A percentile compares a stretch with the other conserved stretches of the same genome.
phyloP scores from a whole-genome alignment of 1,284 basidiomycete species.

The Pseudozyma pruni region DNA sequence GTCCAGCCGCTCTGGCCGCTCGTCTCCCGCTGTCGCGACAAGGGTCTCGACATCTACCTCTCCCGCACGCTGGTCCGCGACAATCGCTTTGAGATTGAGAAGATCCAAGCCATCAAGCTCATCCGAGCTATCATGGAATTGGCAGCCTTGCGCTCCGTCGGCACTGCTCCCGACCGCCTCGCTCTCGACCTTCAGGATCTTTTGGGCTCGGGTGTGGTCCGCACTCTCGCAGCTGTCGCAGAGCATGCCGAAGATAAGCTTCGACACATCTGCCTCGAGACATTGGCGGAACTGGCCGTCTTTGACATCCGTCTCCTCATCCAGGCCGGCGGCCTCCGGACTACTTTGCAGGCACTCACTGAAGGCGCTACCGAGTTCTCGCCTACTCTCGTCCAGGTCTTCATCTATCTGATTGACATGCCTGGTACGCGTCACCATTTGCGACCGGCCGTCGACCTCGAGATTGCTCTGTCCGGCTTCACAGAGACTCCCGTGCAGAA shows the following conservation, averaged over 20 bases:
- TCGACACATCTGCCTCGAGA: conserved; percentile 84
- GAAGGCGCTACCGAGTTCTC: conserved; percentile 88
- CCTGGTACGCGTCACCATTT: conserved; percentile 84
- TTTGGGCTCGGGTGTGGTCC: conserved; percentile 68
- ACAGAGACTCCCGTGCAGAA: conserved; percentile 82
- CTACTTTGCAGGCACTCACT: conserved; percentile 83
- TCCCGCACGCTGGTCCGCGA: conserved; percentile 85
- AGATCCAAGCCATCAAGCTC: conserved; percentile 93
- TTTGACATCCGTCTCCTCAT: conserved; percentile 87
- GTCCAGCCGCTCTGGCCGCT: conserved; percentile 72
- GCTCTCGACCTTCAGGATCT: conserved; percentile 62
- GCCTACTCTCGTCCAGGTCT: conserved; percentile 82
- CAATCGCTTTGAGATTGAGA: conserved; percentile 83
- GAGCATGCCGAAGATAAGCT: conserved; percentile 93
- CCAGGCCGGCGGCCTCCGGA: conserved; percentile 84
- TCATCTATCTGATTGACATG: conserved; percentile 85
- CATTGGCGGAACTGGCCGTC: conserved; percentile 87
- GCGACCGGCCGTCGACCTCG: conserved; percentile 85
- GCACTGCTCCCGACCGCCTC: conserved; percentile 68
- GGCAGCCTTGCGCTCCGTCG: conserved; percentile 30
- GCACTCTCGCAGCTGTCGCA: conserved; percentile 88
- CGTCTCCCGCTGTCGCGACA: conserved; percentile 73
- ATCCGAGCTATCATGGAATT: conserved; percentile 82
- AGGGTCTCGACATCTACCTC: conserved; percentile 85
- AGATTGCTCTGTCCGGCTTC: conserved; percentile 72